Evolutionary conservation across 768 basidiomycete genomes (phyloP), one percentile per base, ranked within the genome.

Genomic region (Mycena indigotica): DNA sequence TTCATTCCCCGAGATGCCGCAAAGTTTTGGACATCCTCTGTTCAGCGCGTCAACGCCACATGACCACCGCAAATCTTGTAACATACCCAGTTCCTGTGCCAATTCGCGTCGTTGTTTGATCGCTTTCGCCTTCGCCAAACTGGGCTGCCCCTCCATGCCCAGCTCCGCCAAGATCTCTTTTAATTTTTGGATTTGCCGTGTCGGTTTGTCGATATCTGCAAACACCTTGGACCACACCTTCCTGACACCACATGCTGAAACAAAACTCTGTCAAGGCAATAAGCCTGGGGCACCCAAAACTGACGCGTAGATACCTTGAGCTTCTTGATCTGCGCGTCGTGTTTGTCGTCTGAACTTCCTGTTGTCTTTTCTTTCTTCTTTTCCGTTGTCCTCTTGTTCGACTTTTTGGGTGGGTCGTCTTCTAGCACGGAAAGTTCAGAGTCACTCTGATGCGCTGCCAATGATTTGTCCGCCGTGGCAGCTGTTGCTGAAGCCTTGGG

Each of bases 71-170:
- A 35, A 19, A 2, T 19, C 23, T 45, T 25, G 45, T 25, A 23
- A 77, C 84, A 28, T 62, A 95, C 93, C 81, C 19, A 94, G 78
- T 67, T 95, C 92, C 57, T 91, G 77, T 23, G 83, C 87, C 5
- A 93, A 69, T 68, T 95, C 95, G 44, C 92, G 77, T 66, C 83
- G 83, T 69, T 77, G 83, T 58, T 80, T 88, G 64, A 95, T 88
- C 3, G 77, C 74, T 64, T 84, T 90, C 3, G 93, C 94, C 72
- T 95, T 88, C 52, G 91, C 92, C 66, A 92, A 65, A 58, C 84
- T 93, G 66, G 86, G 75, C 23, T 87, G 81, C 1, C 90, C 89
- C 0, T 77, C 82, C 91, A 95, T 95, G 1, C 93, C 93, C 28
- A 94, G 77, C 3, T 86, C 88, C 24, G 75, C 66, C 6, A 94